Conservation (phyloP, 345 rosid genomes). For the Raphanus sativus region DNA sequence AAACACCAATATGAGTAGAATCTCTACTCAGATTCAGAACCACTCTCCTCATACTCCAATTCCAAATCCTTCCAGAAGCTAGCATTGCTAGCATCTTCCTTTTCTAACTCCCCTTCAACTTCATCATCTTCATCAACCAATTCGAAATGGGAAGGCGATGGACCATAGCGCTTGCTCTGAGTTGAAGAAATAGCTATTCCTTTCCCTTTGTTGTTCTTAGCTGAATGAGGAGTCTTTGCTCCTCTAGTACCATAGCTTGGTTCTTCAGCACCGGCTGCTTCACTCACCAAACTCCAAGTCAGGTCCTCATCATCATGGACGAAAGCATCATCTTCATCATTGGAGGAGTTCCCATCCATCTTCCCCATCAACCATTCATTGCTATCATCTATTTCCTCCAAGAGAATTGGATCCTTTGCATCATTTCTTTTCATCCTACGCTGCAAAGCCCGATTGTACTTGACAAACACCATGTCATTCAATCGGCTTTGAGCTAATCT, state of each 20-base stretch:
- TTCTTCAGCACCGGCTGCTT: not conserved
- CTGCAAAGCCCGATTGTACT: not conserved
- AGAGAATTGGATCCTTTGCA: not conserved
- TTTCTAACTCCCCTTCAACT: too few relatives aligned
- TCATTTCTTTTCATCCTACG: not conserved
- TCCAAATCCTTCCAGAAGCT: too few relatives aligned
- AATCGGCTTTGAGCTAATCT: not conserved
- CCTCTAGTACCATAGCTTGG: not conserved
- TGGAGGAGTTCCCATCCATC: not conserved
- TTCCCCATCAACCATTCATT: not conserved
- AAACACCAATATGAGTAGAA: too few relatives aligned
- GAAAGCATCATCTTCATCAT: not conserved
- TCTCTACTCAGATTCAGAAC: too few relatives aligned
- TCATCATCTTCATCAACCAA: too few relatives aligned
- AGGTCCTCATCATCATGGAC: not conserved
- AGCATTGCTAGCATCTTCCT: too few relatives aligned
- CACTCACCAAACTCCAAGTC: not conserved
- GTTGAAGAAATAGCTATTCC: too few relatives aligned
- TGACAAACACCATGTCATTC: not conserved
- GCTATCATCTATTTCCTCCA: not conserved
- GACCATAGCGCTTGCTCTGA: too few relatives aligned
- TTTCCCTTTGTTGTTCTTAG: too few relatives aligned
- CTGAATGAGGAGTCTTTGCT: not conserved
- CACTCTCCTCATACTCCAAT: too few relatives aligned
- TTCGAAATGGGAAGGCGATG: too few relatives aligned